Evolutionary conservation across 108 stramenopile genomes (phyloP).

Genomic region (Chaetoceros muelleri): DNA sequence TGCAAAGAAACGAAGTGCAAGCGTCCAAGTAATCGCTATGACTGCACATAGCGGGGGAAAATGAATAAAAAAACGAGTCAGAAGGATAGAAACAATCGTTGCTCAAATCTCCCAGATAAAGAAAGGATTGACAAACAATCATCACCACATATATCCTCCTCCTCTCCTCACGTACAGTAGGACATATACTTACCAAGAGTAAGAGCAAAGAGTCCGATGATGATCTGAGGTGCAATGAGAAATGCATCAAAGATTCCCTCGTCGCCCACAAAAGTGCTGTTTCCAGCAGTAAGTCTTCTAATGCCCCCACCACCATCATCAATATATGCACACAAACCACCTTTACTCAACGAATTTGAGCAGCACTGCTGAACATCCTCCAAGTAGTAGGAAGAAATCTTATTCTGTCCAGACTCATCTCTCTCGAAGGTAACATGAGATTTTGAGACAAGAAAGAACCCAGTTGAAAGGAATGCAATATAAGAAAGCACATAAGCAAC

Average conservation of each 20-base stretch:
- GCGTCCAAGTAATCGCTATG: slow-evolving; percentile 3
- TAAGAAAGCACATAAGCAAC: not conserved
- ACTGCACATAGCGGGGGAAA: too few relatives aligned
- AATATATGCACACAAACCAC: not conserved
- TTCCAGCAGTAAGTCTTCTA: not conserved
- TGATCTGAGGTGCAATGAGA: not conserved
- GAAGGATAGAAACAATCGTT: too few relatives aligned
- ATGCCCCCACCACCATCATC: not conserved
- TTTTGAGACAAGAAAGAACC: not conserved
- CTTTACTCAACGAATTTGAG: not conserved
- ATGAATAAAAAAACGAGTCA: too few relatives aligned
- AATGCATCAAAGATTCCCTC: slow-evolving; percentile 10
- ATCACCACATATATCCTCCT: too few relatives aligned
- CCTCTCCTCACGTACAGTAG: too few relatives aligned
- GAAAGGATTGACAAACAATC: too few relatives aligned
- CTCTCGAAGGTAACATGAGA: not conserved
- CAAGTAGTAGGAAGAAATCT: not conserved
- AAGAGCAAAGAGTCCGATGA: not conserved
- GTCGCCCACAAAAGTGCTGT: slow-evolving; percentile 1
- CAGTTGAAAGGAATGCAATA: not conserved
- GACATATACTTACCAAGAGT: too few relatives aligned
- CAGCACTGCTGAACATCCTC: not conserved
- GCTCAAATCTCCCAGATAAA: too few relatives aligned
- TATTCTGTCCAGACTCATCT: not conserved
- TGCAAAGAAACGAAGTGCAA: slow-evolving; percentile 8